Percentiles rank a stretch among this genome's conserved stretches.
Evolutionary conservation across 1,139 yeast species (phyloP).

Genomic region (Zygoascus hellenicus): DNA sequence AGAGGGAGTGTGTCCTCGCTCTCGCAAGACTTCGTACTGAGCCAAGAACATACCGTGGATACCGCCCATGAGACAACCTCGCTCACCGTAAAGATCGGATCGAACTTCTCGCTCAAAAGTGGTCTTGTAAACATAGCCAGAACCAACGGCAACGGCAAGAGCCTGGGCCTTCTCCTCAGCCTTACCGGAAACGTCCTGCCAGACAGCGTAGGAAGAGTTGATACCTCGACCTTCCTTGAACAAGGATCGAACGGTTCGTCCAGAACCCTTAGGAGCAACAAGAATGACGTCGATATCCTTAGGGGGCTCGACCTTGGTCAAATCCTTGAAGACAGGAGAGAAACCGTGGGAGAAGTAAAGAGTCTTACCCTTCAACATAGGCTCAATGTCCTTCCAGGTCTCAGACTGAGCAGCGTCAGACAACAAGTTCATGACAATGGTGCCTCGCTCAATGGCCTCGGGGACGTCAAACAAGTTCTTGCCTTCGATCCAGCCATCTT

Average conservation of each 20-base stretch:
- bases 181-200: constrained; percentile 98
- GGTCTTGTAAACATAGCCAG: constrained; percentile 99
- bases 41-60: constrained; percentile 99
- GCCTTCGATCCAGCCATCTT: constrained; percentile 99
- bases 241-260: constrained; percentile 98
- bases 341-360: constrained; percentile 98
- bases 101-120: constrained; percentile 98
- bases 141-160: constrained; percentile 97
- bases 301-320: constrained; percentile 96
- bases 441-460: constrained; percentile 90
- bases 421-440: constrained; percentile 93
- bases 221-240: constrained; percentile 99
- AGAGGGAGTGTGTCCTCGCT: constrained; percentile 98
- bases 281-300: constrained; percentile 90
- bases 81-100: constrained; percentile 99
- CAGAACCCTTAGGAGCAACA: constrained; percentile 99
- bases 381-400: constrained; percentile 86
- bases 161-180: constrained; percentile 99
- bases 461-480: constrained; percentile 92
- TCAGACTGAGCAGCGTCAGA: constrained; percentile 99
- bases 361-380: constrained; percentile 92
- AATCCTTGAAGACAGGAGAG: constrained; percentile 97
- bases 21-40: constrained; percentile 98
- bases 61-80: constrained; percentile 99
- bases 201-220: constrained; percentile 97